These are phyloP conservation scores for Magnusiomyces paraingens DNA, from an alignment of 1,139 yeast genomes.

Conservation along the genomic window DNA sequence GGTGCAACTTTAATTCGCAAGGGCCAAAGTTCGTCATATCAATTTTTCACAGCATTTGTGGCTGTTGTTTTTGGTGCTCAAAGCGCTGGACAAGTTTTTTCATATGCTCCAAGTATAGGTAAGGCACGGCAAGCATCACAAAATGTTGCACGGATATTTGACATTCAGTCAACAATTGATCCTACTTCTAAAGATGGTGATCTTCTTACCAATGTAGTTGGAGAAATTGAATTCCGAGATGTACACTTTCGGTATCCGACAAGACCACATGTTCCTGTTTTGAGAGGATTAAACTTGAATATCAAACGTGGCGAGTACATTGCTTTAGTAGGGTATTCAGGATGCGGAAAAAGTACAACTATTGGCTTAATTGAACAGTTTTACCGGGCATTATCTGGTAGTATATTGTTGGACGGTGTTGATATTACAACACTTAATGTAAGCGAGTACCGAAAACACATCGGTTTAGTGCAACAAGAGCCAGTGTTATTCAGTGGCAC, in stretches of 20 bases:
- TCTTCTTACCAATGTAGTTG: constrained; percentile 35
- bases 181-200: constrained; percentile 47
- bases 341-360: constrained; percentile 89
- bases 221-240: constrained; percentile 56
- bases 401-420: constrained; percentile 60
- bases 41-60: constrained; percentile 34
- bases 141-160: constrained; percentile 67
- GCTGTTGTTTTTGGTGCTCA: constrained; percentile 76
- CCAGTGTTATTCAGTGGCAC: constrained; percentile 84
- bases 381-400: constrained; percentile 67
- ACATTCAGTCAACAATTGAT: constrained; percentile 56
- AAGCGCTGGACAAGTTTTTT: constrained; percentile 76
- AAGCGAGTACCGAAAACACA: constrained; percentile 58
- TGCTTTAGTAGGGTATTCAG: constrained; percentile 93
- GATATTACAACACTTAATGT: constrained; percentile 66
- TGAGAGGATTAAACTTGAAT: constrained; percentile 56
- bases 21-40: constrained; percentile 22
- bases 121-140: constrained; percentile 56
- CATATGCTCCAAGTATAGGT: constrained; percentile 74
- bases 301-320: constrained; percentile 79
- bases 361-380: constrained; percentile 76
- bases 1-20: constrained; percentile 33
- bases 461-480: constrained; percentile 84
- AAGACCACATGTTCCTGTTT: constrained; percentile 65
- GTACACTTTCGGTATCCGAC: constrained; percentile 80